Evolutionary conservation across 305 asterid species (phyloP), one percentile per base, ranked within the genome.

Genomic region (Fraxinus sp.): DNA sequence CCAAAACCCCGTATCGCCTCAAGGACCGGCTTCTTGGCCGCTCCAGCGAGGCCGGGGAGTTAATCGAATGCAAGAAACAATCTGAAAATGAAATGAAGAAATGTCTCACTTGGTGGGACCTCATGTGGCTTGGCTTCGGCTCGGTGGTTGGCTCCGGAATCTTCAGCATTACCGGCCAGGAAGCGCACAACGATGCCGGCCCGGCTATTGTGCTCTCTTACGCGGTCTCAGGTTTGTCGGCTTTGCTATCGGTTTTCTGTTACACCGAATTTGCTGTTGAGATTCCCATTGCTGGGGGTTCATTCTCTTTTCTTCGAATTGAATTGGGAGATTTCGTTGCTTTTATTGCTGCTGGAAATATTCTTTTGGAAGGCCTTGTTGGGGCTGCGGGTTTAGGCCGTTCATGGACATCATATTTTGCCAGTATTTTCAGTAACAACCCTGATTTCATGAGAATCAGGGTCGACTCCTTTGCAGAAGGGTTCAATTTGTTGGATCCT

Each of bases 301-400:
- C 98, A 0, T 96, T 96, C 89, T 94, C 99, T 0, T 96, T 88
- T 83, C 94, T 96, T 8, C 93, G 99, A 1, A 64, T 96, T 2
- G 99, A 96, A 46, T 90, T 94, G 89, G 99, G 99, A 55, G 99
- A 96, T 89, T 96, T 96, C 73, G 72, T 94, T 28, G 98, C 99
- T 3, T 96, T 89, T 30, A 91, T 96, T 32, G 99, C 99, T 37
- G 98, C 98, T 28, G 98, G 95, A 0, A 96, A 96, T 71, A 93
- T 96, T 72, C 32, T 96, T 37, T 80, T 96, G 16, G 98, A 96
- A 76, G 98, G 95, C 6, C 87, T 96, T 75, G 98, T 96, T 0
- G 98, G 98, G 30, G 95, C 99, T 30, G 99, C 99, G 9, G 99
- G 99, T 3, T 87, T 96, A 81, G 99, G 99, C 11, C 93, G 99